phyloP scores from a whole-genome alignment of 371 early-diverging fungal genomes.

The Massospora cicadina region DNA sequence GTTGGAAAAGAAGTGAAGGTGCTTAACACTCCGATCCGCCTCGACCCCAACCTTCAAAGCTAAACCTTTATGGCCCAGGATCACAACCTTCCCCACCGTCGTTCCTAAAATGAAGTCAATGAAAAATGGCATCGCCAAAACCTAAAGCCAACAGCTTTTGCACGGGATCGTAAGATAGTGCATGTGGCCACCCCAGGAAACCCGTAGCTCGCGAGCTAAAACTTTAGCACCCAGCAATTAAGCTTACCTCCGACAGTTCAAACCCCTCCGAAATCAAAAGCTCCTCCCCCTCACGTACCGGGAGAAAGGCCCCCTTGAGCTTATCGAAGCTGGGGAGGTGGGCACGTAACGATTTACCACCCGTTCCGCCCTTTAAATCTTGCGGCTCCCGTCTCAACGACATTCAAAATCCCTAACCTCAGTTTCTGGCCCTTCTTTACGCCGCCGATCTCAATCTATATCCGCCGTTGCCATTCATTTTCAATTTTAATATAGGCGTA shows the following conservation, averaged over 20 bases:
- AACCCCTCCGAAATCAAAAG: background rate
- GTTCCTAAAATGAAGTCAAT: background rate
- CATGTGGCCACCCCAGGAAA: slow-evolving; percentile 3
- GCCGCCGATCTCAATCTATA: too few relatives aligned
- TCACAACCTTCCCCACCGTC: background rate
- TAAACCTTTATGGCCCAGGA: background rate
- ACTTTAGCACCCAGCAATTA: background rate
- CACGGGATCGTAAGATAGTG: slow-evolving; percentile 1
- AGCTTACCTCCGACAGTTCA: background rate
- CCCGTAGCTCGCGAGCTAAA: background rate
- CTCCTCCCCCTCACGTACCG: background rate
- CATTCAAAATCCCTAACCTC: background rate
- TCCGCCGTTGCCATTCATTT: too few relatives aligned
- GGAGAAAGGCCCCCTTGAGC: background rate
- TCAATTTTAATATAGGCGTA: too few relatives aligned
- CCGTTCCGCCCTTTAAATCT: background rate
- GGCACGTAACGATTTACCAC: background rate
- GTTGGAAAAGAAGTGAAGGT: background rate
- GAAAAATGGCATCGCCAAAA: background rate
- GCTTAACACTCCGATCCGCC: background rate
- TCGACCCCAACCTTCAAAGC: background rate
- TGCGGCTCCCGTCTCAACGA: background rate
- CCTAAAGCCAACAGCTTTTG: slow-evolving; percentile 9
- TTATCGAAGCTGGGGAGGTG: background rate
- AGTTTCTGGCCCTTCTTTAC: too few relatives aligned